phyloP scores from a whole-genome alignment of 2,329 filamentous ascomycete species.

The Huntiella bhutanensis region DNA sequence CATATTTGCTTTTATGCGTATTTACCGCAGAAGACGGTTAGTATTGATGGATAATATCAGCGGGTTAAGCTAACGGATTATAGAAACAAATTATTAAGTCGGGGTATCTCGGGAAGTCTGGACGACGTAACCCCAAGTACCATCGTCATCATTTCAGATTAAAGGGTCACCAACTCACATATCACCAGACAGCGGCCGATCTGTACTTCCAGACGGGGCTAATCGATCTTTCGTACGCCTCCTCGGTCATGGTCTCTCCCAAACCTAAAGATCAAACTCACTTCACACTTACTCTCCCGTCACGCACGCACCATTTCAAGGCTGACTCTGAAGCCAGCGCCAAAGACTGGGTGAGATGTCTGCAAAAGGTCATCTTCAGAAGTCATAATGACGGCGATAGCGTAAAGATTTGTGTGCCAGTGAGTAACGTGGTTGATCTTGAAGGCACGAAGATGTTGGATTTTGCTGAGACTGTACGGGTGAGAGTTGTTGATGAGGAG shows the following conservation, averaged over 20 bases:
- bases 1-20: constrained; percentile 97
- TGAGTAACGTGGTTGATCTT: constrained; percentile 76
- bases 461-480: constrained; percentile 83
- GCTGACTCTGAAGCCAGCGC: constrained; percentile 77
- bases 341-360: constrained; percentile 86
- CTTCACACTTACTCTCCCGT: constrained; percentile 66
- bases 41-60: constrained; percentile 15
- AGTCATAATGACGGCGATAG: constrained; percentile 94
- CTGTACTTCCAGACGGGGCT: constrained; percentile 83
- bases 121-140: constrained; percentile 72
- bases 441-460: constrained; percentile 83
- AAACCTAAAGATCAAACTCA: constrained; percentile 58
- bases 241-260: constrained; percentile 62
- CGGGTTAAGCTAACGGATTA: background rate
- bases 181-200: constrained; percentile 67
- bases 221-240: constrained; percentile 80
- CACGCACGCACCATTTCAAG: constrained; percentile 69
- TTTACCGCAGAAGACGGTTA: constrained; percentile 74
- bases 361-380: constrained; percentile 88
- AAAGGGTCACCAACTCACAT: constrained; percentile 80
- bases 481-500: constrained; percentile 80
- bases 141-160: constrained; percentile 84
- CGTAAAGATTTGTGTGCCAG: constrained; percentile 83
- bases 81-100: constrained; percentile 63
- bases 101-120: constrained; percentile 73